Percentiles rank a stretch among this genome's conserved stretches.
Evolutionary conservation across 75 land plant species (phyloP).

Genomic region (Pinus taeda): DNA sequence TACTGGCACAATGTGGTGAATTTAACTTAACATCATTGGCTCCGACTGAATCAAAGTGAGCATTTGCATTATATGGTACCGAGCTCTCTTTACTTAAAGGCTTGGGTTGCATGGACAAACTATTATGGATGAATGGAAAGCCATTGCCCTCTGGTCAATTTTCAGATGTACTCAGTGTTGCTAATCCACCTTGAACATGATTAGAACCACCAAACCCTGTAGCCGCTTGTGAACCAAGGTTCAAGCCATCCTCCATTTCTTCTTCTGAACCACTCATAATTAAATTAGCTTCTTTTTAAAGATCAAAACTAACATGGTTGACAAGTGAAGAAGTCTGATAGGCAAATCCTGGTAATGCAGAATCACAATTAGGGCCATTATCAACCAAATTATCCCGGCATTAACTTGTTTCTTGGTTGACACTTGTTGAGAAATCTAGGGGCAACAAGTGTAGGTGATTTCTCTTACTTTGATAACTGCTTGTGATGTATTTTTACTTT

Average conservation of each 20-base stretch:
- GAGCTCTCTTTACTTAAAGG: too few relatives aligned
- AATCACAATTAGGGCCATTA: neutral
- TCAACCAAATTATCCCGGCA: slow-evolving; percentile 15
- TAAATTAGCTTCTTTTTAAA: slow-evolving; percentile 43
- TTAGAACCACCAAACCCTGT: slow-evolving; percentile 4
- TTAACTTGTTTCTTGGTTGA: slow-evolving; percentile 8
- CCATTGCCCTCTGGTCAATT: neutral
- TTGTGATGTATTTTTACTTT: too few relatives aligned
- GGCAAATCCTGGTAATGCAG: too few relatives aligned
- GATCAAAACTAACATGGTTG: slow-evolving; percentile 14
- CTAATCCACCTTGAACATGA: neutral
- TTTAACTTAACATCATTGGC: neutral
- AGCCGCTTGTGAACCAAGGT: neutral
- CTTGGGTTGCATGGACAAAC: neutral
- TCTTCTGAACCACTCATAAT: slow-evolving; percentile 96
- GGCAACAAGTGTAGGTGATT: too few relatives aligned
- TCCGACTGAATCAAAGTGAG: neutral
- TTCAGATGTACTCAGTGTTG: neutral
- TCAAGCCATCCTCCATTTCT: slow-evolving; percentile 21
- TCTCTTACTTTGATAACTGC: too few relatives aligned
- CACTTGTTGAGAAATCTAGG: too few relatives aligned
- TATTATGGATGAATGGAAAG: neutral
- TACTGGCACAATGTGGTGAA: neutral
- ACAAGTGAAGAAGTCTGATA: slow-evolving; percentile 12
- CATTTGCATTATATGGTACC: neutral